These are phyloP conservation scores for Pulveroboletus sp. DNA, from an alignment of 768 basidiomycete species.

Conservation along the genomic window DNA sequence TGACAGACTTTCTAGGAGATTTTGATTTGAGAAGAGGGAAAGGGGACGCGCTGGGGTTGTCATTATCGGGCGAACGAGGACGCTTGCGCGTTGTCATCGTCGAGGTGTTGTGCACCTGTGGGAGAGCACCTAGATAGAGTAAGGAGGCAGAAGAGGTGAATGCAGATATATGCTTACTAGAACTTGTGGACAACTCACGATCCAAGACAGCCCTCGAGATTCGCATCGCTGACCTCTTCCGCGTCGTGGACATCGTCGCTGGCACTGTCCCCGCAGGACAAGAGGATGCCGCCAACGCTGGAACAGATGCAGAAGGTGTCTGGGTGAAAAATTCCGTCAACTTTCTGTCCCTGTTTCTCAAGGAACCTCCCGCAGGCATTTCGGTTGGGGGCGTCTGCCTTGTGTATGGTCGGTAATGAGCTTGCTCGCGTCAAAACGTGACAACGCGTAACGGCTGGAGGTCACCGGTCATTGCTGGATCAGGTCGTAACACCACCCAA, in stretches of 20 bases:
- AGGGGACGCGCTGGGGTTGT: background rate
- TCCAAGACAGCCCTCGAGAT: conserved; percentile 1
- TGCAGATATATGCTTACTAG: conserved; percentile 15
- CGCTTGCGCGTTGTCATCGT: conserved; percentile 22
- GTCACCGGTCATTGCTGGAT: background rate
- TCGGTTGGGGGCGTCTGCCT: background rate
- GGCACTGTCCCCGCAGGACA: background rate
- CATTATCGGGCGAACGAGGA: conserved; percentile 21
- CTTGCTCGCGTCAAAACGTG: conserved; percentile 1
- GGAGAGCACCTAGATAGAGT: conserved; percentile 11
- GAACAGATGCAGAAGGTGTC: conserved; percentile 20
- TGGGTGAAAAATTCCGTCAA: conserved; percentile 47
- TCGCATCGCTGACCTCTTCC: conserved; percentile 9
- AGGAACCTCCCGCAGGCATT: conserved; percentile 19
- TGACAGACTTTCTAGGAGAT: conserved; percentile 21
- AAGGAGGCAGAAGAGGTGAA: background rate
- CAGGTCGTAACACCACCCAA: too few relatives aligned
- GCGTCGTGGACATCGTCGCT: conserved; percentile 6
- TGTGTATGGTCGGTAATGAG: background rate
- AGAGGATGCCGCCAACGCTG: conserved; percentile 9
- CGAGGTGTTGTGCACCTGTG: conserved; percentile 8
- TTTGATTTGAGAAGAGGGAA: conserved; percentile 13
- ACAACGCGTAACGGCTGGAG: conserved; percentile 11
- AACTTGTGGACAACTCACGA: background rate
- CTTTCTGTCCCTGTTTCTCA: conserved; percentile 19